Evolutionary conservation across 257 asterid genomes (phyloP).

Genomic region (Orobanche coerulescens): DNA sequence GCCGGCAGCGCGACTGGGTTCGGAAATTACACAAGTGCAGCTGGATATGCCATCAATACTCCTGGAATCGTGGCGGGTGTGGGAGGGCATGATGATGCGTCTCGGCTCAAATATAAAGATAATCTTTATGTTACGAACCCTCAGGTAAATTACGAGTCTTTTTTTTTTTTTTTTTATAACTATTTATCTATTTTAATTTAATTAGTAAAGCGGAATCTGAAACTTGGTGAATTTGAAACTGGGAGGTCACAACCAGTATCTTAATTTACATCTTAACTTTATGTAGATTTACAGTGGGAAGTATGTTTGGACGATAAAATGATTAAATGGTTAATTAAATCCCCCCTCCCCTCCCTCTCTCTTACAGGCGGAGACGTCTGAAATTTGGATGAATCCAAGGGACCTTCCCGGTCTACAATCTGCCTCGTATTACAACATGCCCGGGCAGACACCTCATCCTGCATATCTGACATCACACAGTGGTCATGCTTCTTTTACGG

Average conservation of each 20-base stretch:
- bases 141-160: slow-evolving; percentile 44
- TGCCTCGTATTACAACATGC: slow-evolving; percentile 70
- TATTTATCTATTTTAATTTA: too few species aligned
- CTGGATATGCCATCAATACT: slow-evolving; percentile 72
- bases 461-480: slow-evolving; percentile 75
- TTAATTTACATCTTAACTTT: not conserved
- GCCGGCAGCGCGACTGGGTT: slow-evolving; percentile 64
- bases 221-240: not conserved
- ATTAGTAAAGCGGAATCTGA: not conserved
- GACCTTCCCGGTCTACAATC: slow-evolving; percentile 66
- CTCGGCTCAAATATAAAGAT: slow-evolving; percentile 83
- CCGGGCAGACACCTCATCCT: slow-evolving; percentile 81
- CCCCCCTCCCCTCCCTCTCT: not conserved
- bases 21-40: slow-evolving; percentile 66
- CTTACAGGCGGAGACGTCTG: slow-evolving; percentile 86
- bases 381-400: slow-evolving; percentile 85
- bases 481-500: slow-evolving; percentile 72
- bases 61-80: slow-evolving; percentile 75
- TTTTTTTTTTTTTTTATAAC: not conserved
- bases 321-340: not conserved
- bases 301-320: not conserved
- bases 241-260: not conserved
- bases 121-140: slow-evolving; percentile 70
- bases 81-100: slow-evolving; percentile 77
- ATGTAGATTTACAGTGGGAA: not conserved